phyloP scores from a whole-genome alignment of 805 yeast genomes.

The Saturnispora sanitii region DNA sequence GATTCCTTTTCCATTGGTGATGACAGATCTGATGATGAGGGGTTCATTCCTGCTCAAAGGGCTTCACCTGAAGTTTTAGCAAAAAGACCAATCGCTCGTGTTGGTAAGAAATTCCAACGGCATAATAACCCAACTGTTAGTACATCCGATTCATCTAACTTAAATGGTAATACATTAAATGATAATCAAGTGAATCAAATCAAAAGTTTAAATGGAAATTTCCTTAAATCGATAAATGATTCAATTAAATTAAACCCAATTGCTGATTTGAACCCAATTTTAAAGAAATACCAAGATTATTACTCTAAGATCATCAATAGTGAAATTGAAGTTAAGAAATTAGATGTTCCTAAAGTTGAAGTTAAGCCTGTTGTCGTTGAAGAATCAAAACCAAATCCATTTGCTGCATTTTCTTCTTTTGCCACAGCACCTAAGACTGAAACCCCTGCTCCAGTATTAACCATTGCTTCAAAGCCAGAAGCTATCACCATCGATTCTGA shows the following conservation, averaged over 20 bases:
- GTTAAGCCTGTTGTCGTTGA: conserved; percentile 13
- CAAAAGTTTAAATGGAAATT: conserved; percentile 57
- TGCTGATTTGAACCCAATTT: conserved; percentile 45
- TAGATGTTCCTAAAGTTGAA: conserved; percentile 19
- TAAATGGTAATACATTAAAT: neutral
- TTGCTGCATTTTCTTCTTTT: conserved; percentile 8
- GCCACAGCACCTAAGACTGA: neutral
- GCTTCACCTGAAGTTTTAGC: conserved; percentile 61
- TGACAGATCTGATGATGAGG: conserved; percentile 29
- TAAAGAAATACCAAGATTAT: conserved; percentile 51
- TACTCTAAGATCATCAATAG: conserved; percentile 30
- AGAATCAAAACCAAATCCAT: conserved; percentile 12
- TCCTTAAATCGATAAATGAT: conserved; percentile 38
- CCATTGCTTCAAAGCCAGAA: neutral
- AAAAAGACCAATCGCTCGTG: conserved; percentile 50
- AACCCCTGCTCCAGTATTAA: conserved; percentile 6
- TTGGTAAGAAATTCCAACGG: conserved; percentile 10
- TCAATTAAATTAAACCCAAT: conserved; percentile 36
- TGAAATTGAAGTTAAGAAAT: conserved; percentile 19
- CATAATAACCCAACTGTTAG: neutral
- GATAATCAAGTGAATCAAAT: conserved; percentile 37
- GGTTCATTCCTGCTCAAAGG: conserved; percentile 26
- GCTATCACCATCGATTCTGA: conserved; percentile 14
- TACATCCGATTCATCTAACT: neutral
- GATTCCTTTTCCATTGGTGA: conserved; percentile 11